These are phyloP conservation scores for Passiflora organensis DNA, from an alignment of 345 rosid species.

Conservation along the genomic window DNA sequence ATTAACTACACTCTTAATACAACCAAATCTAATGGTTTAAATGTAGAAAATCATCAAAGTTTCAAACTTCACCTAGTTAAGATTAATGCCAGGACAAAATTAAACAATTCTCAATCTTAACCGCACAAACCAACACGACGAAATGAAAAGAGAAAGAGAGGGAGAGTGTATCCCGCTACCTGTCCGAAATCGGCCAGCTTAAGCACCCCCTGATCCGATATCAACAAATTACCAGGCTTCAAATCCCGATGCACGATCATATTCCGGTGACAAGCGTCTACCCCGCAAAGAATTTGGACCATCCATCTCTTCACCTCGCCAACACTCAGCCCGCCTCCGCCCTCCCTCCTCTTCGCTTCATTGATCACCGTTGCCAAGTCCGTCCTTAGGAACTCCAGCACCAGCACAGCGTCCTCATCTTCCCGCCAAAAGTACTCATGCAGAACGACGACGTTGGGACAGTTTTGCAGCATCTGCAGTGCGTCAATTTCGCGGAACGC, in stretches of 20 bases:
- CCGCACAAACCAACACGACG: background rate
- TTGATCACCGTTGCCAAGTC: slow-evolving; percentile 62
- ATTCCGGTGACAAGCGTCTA: slow-evolving; percentile 74
- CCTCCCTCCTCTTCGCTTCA: slow-evolving; percentile 41
- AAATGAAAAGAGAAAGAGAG: background rate
- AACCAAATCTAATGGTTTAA: too few relatives aligned
- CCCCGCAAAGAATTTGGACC: slow-evolving; percentile 73
- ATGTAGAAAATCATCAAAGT: too few relatives aligned
- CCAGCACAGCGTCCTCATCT: slow-evolving; percentile 95
- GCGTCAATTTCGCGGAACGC: slow-evolving; percentile 94
- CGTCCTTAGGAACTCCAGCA: slow-evolving; percentile 72
- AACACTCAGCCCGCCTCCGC: slow-evolving; percentile 29
- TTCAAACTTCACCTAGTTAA: background rate
- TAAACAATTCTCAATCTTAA: background rate
- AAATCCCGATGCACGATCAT: slow-evolving; percentile 87
- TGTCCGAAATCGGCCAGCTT: slow-evolving; percentile 98
- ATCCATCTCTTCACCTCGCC: slow-evolving; percentile 91
- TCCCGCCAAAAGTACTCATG: slow-evolving; percentile 92
- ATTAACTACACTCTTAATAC: too few relatives aligned
- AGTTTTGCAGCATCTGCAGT: slow-evolving; percentile 56
- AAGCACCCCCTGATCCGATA: slow-evolving; percentile 72
- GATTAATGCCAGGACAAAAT: too few relatives aligned
- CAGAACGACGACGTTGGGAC: slow-evolving; percentile 70
- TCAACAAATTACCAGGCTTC: slow-evolving; percentile 81
- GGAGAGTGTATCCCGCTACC: slow-evolving; percentile 29